phyloP scores from a whole-genome alignment of 2,329 filamentous ascomycete genomes.

The Fusarium ramigenum region DNA sequence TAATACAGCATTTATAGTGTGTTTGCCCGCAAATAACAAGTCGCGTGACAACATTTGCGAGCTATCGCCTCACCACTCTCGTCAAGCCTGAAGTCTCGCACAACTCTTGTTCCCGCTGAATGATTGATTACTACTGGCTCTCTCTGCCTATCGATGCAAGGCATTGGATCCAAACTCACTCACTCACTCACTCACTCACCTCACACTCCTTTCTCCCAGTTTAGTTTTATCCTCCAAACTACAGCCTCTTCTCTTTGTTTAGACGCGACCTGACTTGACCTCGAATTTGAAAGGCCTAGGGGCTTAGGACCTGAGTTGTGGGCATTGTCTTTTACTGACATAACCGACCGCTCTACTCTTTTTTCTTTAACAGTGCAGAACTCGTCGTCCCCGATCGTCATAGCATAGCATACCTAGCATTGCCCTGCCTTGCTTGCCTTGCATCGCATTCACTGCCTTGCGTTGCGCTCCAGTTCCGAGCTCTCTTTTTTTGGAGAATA shows the following conservation, averaged over 20 bases:
- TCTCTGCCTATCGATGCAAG: constrained; percentile 28
- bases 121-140: constrained; percentile 33
- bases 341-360: constrained; percentile 37
- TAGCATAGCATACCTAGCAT: constrained; percentile 16
- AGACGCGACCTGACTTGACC: constrained; percentile 17
- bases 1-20: neutral
- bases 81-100: constrained; percentile 18
- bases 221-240: constrained; percentile 22
- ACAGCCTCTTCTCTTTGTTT: constrained; percentile 27
- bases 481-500: constrained; percentile 26
- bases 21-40: neutral
- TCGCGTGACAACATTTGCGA: neutral
- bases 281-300: constrained; percentile 19
- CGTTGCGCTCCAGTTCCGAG: constrained; percentile 13
- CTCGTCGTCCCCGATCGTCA: constrained; percentile 27
- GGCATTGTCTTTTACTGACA: constrained; percentile 38
- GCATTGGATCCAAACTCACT: constrained; percentile 18
- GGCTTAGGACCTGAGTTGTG: constrained; percentile 31
- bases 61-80: constrained; percentile 28
- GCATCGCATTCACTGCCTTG: constrained; percentile 25
- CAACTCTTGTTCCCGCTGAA: constrained; percentile 31
- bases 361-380: constrained; percentile 24
- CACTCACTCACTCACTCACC: constrained; percentile 10
- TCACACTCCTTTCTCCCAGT: constrained; percentile 26
- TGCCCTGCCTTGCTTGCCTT: constrained; percentile 9